These are phyloP conservation scores for Geranium rotundifolium DNA, from an alignment of 345 rosid genomes.

Conservation along the genomic window DNA sequence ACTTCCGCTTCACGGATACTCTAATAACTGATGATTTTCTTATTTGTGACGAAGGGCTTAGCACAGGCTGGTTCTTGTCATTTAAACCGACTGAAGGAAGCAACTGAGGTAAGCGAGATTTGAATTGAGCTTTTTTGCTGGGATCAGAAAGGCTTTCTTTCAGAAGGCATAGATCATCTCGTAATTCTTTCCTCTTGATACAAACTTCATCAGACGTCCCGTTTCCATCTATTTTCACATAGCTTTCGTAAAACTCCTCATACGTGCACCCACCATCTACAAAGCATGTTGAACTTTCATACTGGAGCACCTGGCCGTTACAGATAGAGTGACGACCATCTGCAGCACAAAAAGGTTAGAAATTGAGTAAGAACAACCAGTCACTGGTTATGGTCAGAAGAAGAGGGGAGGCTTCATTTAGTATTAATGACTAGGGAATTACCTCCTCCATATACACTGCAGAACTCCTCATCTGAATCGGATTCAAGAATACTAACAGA, in stretches of 20 bases:
- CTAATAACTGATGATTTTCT: slow-evolving; percentile 42
- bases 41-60: slow-evolving; percentile 8
- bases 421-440: neutral
- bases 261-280: slow-evolving; percentile 38
- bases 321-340: neutral
- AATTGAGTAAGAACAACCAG: neutral
- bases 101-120: neutral
- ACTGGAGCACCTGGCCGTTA: slow-evolving; percentile 34
- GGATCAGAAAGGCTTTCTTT: slow-evolving; percentile 10
- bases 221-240: slow-evolving; percentile 45
- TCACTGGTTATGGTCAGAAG: neutral
- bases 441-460: slow-evolving; percentile 26
- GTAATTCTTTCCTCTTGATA: neutral
- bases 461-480: slow-evolving; percentile 69
- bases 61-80: slow-evolving; percentile 2
- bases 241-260: slow-evolving; percentile 49
- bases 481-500: slow-evolving; percentile 68
- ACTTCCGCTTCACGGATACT: slow-evolving; percentile 54
- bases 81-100: slow-evolving; percentile 1
- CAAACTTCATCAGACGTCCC: neutral
- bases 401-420: neutral
- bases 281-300: slow-evolving; percentile 32
- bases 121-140: slow-evolving; percentile 23
- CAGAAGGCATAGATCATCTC: neutral
- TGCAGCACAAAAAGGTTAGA: neutral